Evolutionary conservation across 163 green algal genomes (phyloP), one percentile per base, ranked within the genome.

Genomic region (Scenedesmus sp.): DNA sequence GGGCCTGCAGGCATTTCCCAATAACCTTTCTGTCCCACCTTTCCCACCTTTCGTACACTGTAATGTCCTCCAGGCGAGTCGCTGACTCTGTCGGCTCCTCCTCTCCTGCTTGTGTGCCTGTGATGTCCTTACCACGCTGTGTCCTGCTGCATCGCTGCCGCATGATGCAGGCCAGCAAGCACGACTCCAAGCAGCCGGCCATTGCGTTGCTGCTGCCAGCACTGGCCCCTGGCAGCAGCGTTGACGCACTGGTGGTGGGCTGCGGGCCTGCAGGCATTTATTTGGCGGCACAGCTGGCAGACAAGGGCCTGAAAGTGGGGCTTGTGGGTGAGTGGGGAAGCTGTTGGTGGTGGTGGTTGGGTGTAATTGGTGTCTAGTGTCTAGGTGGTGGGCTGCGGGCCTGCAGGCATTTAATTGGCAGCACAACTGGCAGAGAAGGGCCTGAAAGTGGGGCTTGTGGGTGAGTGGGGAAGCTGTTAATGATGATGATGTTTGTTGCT

Each of bases 181-280:
- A 74, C 0, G 97, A 99, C 76, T 52, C 85, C 3, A 92, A 96
- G 73, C 97, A 99, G 93, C 86, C 90, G 0, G 91, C 23, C 60
- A 96, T 99, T 18, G 94, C 95, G 0, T 86, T 77, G n/a, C 91
- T 94, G 8, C 94, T 99, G 15, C 83, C 87, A 0, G 56, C 93
- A 3, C 92, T 96, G 54, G 86, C 96, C 13, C 62, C 91, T 7
- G 20, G 73, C 34, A 67, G 64, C 0, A 92, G 76, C 13, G 81
- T 92, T 1, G 97, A 99, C 92, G 97, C 97, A 0, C 94, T 93
- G 9, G 95, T 99, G 10, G 97, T 98, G 7, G 98, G 98, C 18
- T 98, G 96, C 70, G 98, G 98, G 0, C 98, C 98, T 9, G 97
- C 98, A 9, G 98, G 98, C 2, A 93, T 99, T 1, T 96, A 94